A percentile compares a stretch with the other conserved stretches of the same genome.
These are phyloP conservation scores for Butyriboletus loyo DNA, from an alignment of 768 basidiomycete species.

Conservation along the genomic window DNA sequence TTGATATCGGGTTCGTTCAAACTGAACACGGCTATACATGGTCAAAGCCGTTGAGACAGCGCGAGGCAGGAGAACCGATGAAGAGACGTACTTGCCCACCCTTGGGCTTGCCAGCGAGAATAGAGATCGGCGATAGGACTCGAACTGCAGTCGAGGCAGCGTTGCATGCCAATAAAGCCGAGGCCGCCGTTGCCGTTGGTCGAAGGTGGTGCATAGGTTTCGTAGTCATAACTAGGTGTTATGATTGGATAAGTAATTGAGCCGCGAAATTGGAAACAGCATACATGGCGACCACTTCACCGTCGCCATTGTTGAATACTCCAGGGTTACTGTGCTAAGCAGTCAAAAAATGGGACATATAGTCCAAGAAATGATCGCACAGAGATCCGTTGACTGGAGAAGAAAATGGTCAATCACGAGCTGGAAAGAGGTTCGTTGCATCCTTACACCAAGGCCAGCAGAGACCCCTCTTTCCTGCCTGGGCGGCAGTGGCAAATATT, in stretches of 20 bases:
- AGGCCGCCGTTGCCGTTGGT: conserved; percentile 37
- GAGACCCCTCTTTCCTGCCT: conserved; percentile 39
- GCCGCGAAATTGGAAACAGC: not conserved
- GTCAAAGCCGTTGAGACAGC: not conserved
- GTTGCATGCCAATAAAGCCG: conserved; percentile 40
- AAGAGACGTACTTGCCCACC: conserved; percentile 30
- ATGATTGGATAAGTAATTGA: not conserved
- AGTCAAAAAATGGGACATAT: not conserved
- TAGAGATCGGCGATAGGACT: conserved; percentile 33
- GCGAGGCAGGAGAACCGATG: too few relatives aligned
- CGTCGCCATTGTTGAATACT: conserved; percentile 31
- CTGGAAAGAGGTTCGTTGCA: not conserved
- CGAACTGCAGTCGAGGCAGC: conserved; percentile 35
- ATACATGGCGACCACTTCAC: conserved; percentile 35
- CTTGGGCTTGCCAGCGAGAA: conserved; percentile 31
- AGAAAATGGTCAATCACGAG: not conserved
- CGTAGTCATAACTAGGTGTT: conserved; percentile 34
- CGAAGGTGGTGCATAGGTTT: conserved; percentile 35
- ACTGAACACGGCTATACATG: conserved; percentile 29
- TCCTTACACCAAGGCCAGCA: conserved; percentile 36
- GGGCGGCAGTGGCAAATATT: conserved; percentile 16
- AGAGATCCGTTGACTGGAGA: conserved; percentile 28
- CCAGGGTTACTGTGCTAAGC: conserved; percentile 25
- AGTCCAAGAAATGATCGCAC: conserved; percentile 15
- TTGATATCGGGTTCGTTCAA: conserved; percentile 38